These are phyloP conservation scores for Hericium coralloides DNA, from an alignment of 768 basidiomycete genomes.

Conservation along the genomic window DNA sequence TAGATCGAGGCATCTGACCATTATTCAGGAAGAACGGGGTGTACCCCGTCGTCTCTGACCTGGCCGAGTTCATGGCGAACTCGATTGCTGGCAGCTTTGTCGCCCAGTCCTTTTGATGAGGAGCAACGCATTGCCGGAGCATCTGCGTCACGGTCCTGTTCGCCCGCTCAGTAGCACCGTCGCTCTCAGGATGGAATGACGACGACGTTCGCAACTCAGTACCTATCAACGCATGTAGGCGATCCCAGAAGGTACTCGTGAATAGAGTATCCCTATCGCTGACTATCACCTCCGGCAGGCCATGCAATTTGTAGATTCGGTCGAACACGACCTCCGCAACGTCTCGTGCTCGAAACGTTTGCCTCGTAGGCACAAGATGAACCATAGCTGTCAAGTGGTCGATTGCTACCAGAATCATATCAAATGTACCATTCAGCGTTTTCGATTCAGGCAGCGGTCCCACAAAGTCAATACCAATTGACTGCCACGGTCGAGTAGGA, in stretches of 20 bases:
- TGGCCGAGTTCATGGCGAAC: too few species aligned
- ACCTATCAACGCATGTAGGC: slow-evolving; percentile 23
- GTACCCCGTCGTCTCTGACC: slow-evolving; percentile 25
- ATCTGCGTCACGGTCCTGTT: slow-evolving; percentile 26
- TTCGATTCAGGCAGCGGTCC: slow-evolving; percentile 17
- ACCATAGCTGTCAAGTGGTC: slow-evolving; percentile 15
- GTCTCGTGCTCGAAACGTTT: slow-evolving; percentile 23
- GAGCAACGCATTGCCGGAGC: slow-evolving; percentile 18
- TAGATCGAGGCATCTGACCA: slow-evolving; percentile 21
- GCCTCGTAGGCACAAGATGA: slow-evolving; percentile 22
- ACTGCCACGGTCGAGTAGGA: slow-evolving; percentile 18
- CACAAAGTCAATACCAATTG: slow-evolving; percentile 22
- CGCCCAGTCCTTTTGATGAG: slow-evolving; percentile 27
- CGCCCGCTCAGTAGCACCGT: slow-evolving; percentile 29
- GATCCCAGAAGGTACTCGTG: slow-evolving; percentile 33
- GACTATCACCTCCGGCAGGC: slow-evolving; percentile 29
- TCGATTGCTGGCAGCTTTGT: slow-evolving; percentile 22
- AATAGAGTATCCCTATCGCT: slow-evolving; percentile 34
- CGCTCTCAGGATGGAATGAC: slow-evolving; percentile 34
- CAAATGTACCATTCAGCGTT: slow-evolving; percentile 16
- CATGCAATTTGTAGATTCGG: slow-evolving; percentile 28
- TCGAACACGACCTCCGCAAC: slow-evolving; percentile 29
- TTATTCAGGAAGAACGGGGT: slow-evolving; percentile 28
- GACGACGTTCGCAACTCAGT: slow-evolving; percentile 28
- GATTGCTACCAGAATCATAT: slow-evolving; percentile 21